Evolutionary conservation across 306 rosid genomes (phyloP), one percentile per base, ranked within the genome.

Genomic region (Sophora flavescens): DNA sequence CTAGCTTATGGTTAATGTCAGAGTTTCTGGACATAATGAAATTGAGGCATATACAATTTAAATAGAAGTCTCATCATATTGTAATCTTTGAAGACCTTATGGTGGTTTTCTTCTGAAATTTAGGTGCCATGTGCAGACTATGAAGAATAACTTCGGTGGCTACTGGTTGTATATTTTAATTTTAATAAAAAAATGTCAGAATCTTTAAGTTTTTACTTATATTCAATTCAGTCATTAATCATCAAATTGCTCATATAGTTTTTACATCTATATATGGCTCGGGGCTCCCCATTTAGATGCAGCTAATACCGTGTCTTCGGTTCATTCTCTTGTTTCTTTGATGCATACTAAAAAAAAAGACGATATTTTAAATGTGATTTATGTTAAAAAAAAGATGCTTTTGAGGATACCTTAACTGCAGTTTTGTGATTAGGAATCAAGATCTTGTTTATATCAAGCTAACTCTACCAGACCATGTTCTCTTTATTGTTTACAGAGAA

Each of bases 401-500:
- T 58, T 28, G 18, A 51, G 59, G 53, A 72, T 78, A 42, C 8
- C 38, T 67, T 32, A 39, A 58, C 26, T 75, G 6, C 61, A 75
- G 57, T 71, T 78, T 30, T 22, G 69, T 56, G 50, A 80, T 66
- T 6, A 32, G 63, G 39, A 60, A 48, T 74, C 33, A n/a, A 42
- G 32, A 56, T 36, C 10, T 12, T 64, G 66, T 60, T 64, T 50
- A 50, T 38, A 50, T 77, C 63, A 13, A 79, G 48, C 67, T 72
- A 75, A 81, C 78, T 44, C 78, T 44, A 18, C 47, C 33, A 28
- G 56, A 53, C 3, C 45, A 39, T 48, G 76, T 53, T 72, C 36
- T 66, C 48, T 35, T 44, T 56, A 18, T 74, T 50, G 76, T 60
- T 61, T 36, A 51, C 86, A 92, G 97, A 92, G 97, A 85, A 82